These are phyloP conservation scores for Amanita exitialis DNA, from an alignment of 768 basidiomycete genomes.

Conservation along the genomic window DNA sequence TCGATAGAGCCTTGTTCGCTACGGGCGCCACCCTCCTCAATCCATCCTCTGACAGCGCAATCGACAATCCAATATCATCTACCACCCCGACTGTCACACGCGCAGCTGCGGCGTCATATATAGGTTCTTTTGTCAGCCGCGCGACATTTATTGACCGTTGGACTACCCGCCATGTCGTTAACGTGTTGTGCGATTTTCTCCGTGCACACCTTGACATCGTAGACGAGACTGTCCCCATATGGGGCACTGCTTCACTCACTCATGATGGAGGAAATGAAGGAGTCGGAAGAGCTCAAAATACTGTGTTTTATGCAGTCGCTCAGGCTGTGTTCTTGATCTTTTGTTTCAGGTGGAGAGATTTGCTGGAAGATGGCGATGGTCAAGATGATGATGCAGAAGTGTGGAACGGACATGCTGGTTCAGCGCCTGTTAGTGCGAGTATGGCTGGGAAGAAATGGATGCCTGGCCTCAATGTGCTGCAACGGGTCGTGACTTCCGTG, in stretches of 20 bases:
- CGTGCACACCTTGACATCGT: conserved; percentile 67
- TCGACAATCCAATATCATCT: conserved; percentile 18
- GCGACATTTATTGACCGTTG: conserved; percentile 78
- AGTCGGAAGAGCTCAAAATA: conserved; percentile 32
- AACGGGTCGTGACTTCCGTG: conserved; percentile 68
- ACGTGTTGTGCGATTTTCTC: conserved; percentile 82
- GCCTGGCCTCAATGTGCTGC: conserved; percentile 64
- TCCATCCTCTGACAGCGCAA: neutral
- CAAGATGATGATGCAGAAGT: conserved; percentile 42
- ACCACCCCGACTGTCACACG: conserved; percentile 65
- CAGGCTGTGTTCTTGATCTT: conserved; percentile 95
- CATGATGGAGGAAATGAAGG: conserved; percentile 14
- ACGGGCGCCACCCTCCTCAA: conserved; percentile 12
- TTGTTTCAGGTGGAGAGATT: conserved; percentile 94
- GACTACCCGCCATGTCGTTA: conserved; percentile 61
- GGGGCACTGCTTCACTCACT: conserved; percentile 16
- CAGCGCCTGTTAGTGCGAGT: neutral
- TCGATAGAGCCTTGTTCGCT: conserved; percentile 73
- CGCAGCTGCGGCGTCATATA: conserved; percentile 88
- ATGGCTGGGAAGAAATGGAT: conserved; percentile 57
- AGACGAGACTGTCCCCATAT: conserved; percentile 36
- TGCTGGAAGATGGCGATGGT: conserved; percentile 50
- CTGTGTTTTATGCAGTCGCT: conserved; percentile 84
- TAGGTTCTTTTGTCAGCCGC: conserved; percentile 85
- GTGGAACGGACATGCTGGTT: conserved; percentile 6